Base-by-base conservation (phyloP, 2,329 filamentous ascomycete species). In the Aspergillus jensenii region DNA sequence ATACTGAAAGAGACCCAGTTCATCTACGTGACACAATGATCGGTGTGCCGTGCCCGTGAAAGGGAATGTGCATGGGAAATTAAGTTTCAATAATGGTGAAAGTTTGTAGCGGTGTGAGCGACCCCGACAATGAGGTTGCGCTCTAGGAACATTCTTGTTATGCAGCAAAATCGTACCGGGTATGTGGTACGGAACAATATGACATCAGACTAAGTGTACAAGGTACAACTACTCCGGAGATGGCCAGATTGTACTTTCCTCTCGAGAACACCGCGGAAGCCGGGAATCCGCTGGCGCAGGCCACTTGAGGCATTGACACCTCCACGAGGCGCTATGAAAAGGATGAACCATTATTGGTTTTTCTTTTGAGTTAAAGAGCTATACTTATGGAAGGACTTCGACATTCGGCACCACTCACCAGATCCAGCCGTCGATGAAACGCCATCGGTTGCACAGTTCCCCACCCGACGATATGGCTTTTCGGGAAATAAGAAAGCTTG, bases 91-190 rank as follows among this genome's bases (percentile, higher is more conserved):
- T 50, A 17, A 31, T 9, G 27, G 27, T 31, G 33, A 27, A 46
- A 43, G 4, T 14, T 51, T 52, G 40, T 47, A 50, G 59, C 59
- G 59, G 59, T 62, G 59, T 62, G 54, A 50, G 52, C 43, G 46
- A 52, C 47, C 49, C 59, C 52, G 59, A 59, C 23, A 55, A 33
- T 50, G 52, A 59, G 31, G 37, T 46, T 40, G 46, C 43, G 41
- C 19, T 43, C 54, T 46, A 53, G 39, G 50, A 43, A 47, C 27
- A 39, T 43, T 58, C 56, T 40, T 31, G 51, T 56, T 35, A 40
- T 41, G 56, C 46, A 27, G 56, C 40, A 17, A 54, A 43, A 31
- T 45, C n/a, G 17, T 19, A 49, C 35, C 27, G 44, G 9, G 27
- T 56, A 40, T 19, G 54, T 56, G 40, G 51, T 53, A 50, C 21